Evolutionary conservation across 164 flowering plant genomes (phyloP).

Genomic region (Magnolia kwangsiensis): DNA sequence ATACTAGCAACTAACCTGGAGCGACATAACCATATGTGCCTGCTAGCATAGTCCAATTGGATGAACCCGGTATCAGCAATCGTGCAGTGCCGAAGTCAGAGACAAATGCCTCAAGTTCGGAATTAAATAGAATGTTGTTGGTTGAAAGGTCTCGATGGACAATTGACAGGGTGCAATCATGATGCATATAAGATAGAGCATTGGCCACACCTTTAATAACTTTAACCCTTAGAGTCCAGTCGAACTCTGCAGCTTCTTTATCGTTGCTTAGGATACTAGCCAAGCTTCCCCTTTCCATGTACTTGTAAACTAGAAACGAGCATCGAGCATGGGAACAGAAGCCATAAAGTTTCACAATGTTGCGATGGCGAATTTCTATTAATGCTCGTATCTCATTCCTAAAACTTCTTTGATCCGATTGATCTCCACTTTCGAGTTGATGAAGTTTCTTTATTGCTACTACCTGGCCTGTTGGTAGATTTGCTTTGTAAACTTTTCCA

Average conservation of each 20-base stretch:
- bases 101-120: slow-evolving; percentile 38
- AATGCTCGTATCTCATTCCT: slow-evolving; percentile 4
- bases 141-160: slow-evolving; percentile 55
- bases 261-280: neutral
- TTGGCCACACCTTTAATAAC: slow-evolving; percentile 7
- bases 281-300: slow-evolving; percentile 13
- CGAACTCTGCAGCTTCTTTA: slow-evolving; percentile 2
- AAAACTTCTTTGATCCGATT: neutral
- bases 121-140: slow-evolving; percentile 53
- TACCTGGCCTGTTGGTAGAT: slow-evolving; percentile 8
- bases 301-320: slow-evolving; percentile 4
- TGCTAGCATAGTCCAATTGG: slow-evolving; percentile 51
- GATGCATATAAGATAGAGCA: slow-evolving; percentile 54
- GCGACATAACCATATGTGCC: slow-evolving; percentile 73
- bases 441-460: slow-evolving; percentile 14
- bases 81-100: slow-evolving; percentile 66
- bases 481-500: slow-evolving; percentile 14
- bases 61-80: slow-evolving; percentile 34
- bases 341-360: slow-evolving; percentile 12
- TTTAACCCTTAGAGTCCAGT: slow-evolving; percentile 12
- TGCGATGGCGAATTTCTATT: slow-evolving; percentile 8
- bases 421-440: neutral
- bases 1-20: slow-evolving; percentile 37
- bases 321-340: neutral
- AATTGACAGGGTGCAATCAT: slow-evolving; percentile 55